Base-by-base conservation (phyloP, 129 eudicot genomes). In the Artemisia annua region DNA sequence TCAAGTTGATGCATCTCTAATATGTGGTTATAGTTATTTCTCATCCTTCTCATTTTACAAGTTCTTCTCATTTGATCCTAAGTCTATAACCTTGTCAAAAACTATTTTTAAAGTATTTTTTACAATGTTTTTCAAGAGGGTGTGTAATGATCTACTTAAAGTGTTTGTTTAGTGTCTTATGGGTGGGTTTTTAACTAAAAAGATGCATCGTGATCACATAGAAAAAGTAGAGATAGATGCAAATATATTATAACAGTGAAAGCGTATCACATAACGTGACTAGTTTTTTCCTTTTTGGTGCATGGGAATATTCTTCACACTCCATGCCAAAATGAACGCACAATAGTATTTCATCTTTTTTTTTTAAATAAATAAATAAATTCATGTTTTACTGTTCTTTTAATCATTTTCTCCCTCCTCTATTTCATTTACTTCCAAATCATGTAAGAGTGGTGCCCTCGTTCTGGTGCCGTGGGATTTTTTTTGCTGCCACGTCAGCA, bases 211-310 rank as follows among this genome's bases (percentile, higher is more conserved):
- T 57, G 28, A 18, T 57, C 30, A 20, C 11, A 8, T 19, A 57
- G 24, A 56, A 57, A 26, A 17, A 57, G 24, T 17, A 5, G 44
- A 13, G 12, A 22, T 12, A 16, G 2, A 32, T 63, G 3, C 11
- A 3, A 4, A 51, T 63, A 22, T 63, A 13, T 14, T 28, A 35
- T 6, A 5, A 30, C 49, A 13, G 75, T 69, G 19, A 19, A 55
- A 70, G 8, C 51, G 35, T 55, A 35, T 54, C 43, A 32, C 19
- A 28, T 50, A 63, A 49, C 19, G 50, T 44, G 61, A 50, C 20
- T 57, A 49, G 59, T 61, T 60, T 73, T 48, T 63, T 51, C 70
- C 69, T 16, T 63, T 62, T 62, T 63, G 50, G 70, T 73, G 63
- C 56, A 52, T 32, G 11, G 51, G 50, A 63, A 63, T 63, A 30